Evolutionary conservation across 495 filamentous ascomycete genomes (phyloP).

Genomic region (Apiosordaria backusii): DNA sequence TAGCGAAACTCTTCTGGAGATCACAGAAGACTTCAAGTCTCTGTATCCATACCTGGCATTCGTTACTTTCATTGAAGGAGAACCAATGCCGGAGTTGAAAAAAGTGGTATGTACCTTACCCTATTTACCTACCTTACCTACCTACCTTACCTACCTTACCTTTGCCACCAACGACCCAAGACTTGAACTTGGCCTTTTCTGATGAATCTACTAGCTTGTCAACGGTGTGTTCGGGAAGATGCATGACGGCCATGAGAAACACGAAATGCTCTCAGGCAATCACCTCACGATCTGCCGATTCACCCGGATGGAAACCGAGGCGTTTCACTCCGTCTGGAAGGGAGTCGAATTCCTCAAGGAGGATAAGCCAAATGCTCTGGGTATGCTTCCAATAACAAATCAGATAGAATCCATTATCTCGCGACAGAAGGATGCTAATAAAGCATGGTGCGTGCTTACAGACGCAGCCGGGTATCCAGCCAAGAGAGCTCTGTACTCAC

Average conservation of each 20-base stretch:
- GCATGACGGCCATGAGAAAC: neutral
- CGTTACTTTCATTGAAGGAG: slow-evolving; percentile 13
- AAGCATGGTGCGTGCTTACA: neutral
- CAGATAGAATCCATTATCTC: too few species aligned
- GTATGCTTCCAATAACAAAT: too few species aligned
- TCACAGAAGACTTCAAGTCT: slow-evolving; percentile 12
- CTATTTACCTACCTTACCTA: too few species aligned
- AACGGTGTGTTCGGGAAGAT: slow-evolving; percentile 10
- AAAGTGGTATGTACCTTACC: neutral
- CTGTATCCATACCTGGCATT: slow-evolving; percentile 12
- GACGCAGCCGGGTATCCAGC: neutral
- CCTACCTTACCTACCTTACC: too few species aligned
- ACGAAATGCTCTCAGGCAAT: slow-evolving; percentile 6
- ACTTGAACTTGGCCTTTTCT: neutral
- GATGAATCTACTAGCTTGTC: neutral
- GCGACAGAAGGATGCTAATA: neutral
- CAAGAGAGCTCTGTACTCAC: slow-evolving; percentile 10
- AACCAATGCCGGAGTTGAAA: slow-evolving; percentile 3
- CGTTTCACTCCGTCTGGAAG: neutral
- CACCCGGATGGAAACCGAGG: neutral
- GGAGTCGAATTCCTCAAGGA: slow-evolving; percentile 6
- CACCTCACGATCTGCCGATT: slow-evolving; percentile 19
- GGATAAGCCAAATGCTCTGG: neutral
- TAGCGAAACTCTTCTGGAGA: neutral
- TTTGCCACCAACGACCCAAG: neutral